These are phyloP conservation scores for Debaryomyces udenii DNA, from an alignment of 1,139 yeast genomes.

Conservation along the genomic window DNA sequence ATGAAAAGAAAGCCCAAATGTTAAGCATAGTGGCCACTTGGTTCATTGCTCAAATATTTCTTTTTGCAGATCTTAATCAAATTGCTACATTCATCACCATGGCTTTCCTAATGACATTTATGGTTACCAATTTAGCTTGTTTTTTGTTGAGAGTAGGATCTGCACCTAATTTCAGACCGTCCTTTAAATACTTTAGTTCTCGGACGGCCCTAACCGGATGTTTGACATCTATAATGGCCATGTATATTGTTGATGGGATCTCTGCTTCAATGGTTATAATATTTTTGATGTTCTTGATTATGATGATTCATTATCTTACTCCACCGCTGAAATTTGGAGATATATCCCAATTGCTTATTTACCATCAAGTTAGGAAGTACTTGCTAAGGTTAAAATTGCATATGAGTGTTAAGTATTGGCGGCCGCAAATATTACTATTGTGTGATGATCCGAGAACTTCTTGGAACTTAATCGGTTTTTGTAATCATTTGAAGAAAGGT, in stretches of 20 bases:
- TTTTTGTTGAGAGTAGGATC: constrained; percentile 83
- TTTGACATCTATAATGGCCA: constrained; percentile 68
- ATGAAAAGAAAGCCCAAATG: constrained; percentile 59
- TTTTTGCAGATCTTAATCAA: constrained; percentile 87
- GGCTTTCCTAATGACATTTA: constrained; percentile 95
- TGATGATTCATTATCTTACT: constrained; percentile 82
- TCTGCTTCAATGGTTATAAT: constrained; percentile 79
- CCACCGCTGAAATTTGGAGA: constrained; percentile 98
- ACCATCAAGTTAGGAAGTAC: constrained; percentile 94
- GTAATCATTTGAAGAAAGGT: constrained; percentile 93
- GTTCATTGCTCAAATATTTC: constrained; percentile 76
- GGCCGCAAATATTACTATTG: constrained; percentile 86
- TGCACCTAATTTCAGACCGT: constrained; percentile 96
- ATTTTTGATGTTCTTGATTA: constrained; percentile 64
- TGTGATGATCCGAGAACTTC: constrained; percentile 90
- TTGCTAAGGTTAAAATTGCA: constrained; percentile 79
- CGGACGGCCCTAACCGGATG: constrained; percentile 82
- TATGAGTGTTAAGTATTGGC: constrained; percentile 91
- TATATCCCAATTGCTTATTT: constrained; percentile 89
- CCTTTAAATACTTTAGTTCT: constrained; percentile 82
- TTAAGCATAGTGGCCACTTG: constrained; percentile 67
- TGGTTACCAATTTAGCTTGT: constrained; percentile 91
- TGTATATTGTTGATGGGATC: constrained; percentile 92
- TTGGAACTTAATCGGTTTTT: constrained; percentile 91
- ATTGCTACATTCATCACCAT: constrained; percentile 94